Evolutionary conservation across 768 basidiomycete species (phyloP), one percentile per base, ranked within the genome.

Genomic region (Boletus vermiculosoides): DNA sequence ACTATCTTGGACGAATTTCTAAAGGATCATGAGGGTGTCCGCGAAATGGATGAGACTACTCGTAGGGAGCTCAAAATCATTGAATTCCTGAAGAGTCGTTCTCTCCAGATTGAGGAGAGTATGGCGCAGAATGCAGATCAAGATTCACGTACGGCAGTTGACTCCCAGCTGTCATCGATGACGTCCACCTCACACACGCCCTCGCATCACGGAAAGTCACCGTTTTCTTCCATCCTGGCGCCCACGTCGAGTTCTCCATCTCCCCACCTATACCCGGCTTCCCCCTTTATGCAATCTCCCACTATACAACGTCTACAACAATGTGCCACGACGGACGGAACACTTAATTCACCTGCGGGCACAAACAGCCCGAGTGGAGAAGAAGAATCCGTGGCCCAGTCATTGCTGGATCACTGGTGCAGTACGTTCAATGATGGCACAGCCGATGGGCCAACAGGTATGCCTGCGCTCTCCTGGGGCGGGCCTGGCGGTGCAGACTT

Each of bases 51-150:
- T 69, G 88, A 90, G 63, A 92, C 90, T 3, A 93, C 90, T 7
- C 81, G 84, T 37, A 74, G 91, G 66, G 92, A 94, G 63, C 77
- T 93, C 64, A 90, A 86, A 66, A 93, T 89, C 23, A 92, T 94
- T 60, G 87, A 91, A 71, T 91, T 92, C 62, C 68, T 93, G 57
- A 87, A 86, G 73, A 77, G 66, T 50, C 89, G 88, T 64, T 84
- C 86, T 12, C 82, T 82, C 18, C 83, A 86, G 63, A 72, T 69
- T 54, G 74, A 71, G 28, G 77, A 78, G 60, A 71, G 40, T 67
- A 72, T 57, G 52, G 67, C 33, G 5, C 69, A 63, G 22, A 57
- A 53, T 40, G 23, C 36, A 11, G 64, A 68, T 10, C 57, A 58
- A 6, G 66, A 61, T 31, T 45, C 65, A 6, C 53, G 47, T 41